Evolutionary conservation across 768 basidiomycete species (phyloP), one percentile per base, ranked within the genome.

Genomic region (Suillus clintonianus): DNA sequence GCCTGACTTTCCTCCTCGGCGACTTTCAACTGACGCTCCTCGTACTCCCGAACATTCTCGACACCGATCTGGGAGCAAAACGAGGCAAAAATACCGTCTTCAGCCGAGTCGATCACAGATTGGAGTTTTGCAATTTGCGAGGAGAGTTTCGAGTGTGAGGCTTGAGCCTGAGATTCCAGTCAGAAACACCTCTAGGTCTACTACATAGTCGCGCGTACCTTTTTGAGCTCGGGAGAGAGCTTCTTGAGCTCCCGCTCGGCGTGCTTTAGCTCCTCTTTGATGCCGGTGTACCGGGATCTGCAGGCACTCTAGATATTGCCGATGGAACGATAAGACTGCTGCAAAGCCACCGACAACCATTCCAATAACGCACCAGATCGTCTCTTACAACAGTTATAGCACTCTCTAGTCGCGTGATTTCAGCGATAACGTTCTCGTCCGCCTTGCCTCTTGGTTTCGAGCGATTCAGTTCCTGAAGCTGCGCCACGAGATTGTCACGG

Each of bases 1-100:
- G 91, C 92, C 68, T 92, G 92, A 70, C 86, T 92, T 74, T 95
- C 94, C 69, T 92, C 92, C 75, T 95, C 90, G 0, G 92, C 94
- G 27, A 92, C 85, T 74, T 90, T 92, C 36, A 98, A 80, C 71
- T 97, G 94, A 24, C 91, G 87, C 72, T 94, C 91, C 76, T 99
- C 97, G 72, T 96, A 99, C 68, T 96, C 94, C 32, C 96, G 87
- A 66, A 99, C 94, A 76, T 89, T 89, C 17, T 78, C 74, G 8
- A 97, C 89, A 11, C 87, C 84, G 67, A 98, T 95, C 68, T 86
- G 84, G 42, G 77, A 73, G 72, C 96, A 98, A 78, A 99, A 98
- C 4, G 78, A 74, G 1, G 76, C 79, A 71, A 96, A 99, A 14
- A 96, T 78, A 3, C 79, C 79, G 70, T 94, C 92, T 72, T 98